phyloP scores from a whole-genome alignment of 139 green algal genomes.

The Mesotaenium endlicherianum region DNA sequence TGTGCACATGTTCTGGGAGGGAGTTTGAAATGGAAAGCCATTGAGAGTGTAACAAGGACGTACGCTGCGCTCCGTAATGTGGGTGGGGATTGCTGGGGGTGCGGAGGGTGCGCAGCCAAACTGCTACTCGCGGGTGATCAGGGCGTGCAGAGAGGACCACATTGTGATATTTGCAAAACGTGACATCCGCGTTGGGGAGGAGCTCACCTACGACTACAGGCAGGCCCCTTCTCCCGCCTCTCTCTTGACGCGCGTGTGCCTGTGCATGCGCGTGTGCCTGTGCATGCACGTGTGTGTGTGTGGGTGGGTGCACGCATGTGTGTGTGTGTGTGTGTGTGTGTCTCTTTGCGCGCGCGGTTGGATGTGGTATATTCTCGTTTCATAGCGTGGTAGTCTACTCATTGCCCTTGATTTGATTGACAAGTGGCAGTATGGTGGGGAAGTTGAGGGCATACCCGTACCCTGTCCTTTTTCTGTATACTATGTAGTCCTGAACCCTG shows the following conservation, averaged over 20 bases:
- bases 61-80: too few species aligned
- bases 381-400: too few species aligned
- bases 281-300: not conserved
- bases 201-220: constrained; percentile 61
- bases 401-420: too few species aligned
- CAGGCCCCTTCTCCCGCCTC: not conserved
- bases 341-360: not conserved
- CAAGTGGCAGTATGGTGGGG: too few species aligned
- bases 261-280: not conserved
- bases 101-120: constrained; percentile 57
- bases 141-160: constrained; percentile 28
- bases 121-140: constrained; percentile 53
- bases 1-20: too few species aligned
- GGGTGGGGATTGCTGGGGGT: too few species aligned
- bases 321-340: not conserved
- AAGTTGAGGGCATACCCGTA: too few species aligned
- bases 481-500: not conserved
- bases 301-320: not conserved
- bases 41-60: too few species aligned
- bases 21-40: too few species aligned
- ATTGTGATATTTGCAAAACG: constrained; percentile 54
- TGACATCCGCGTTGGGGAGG: constrained; percentile 53
- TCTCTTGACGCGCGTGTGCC: not conserved
- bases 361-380: not conserved
- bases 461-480: not conserved